Percentiles rank a stretch among this genome's conserved stretches.
Conservation (phyloP, 2,329 filamentous ascomycete species). For the Trichophyton equinum region DNA sequence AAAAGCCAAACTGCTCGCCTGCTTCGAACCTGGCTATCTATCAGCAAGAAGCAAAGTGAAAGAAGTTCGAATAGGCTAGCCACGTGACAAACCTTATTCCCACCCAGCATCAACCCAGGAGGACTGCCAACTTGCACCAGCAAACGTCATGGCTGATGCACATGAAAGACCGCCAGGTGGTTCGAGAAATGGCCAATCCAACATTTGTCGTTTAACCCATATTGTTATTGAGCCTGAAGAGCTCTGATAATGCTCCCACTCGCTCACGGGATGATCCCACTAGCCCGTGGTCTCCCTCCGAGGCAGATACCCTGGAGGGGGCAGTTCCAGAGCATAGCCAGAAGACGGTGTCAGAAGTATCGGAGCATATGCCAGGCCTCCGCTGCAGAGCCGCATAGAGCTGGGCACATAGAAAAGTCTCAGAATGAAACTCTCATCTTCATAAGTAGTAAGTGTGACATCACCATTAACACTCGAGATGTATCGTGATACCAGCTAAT, state of each 20-base stretch:
- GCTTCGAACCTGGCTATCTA: neutral
- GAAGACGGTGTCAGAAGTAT: neutral
- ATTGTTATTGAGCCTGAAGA: neutral
- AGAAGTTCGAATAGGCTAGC: neutral
- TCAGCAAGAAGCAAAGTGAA: neutral
- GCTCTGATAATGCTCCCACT: neutral
- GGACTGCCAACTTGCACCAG: too few relatives aligned
- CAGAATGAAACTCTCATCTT: constrained; percentile 75
- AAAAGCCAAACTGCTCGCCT: too few relatives aligned
- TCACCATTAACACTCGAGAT: neutral
- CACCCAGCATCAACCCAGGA: neutral
- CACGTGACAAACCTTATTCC: neutral
- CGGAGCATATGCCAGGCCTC: neutral
- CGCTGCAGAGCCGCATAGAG: constrained; percentile 6
- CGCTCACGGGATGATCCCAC: neutral
- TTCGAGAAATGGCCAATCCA: neutral
- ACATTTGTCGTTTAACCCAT: neutral
- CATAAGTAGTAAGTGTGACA: constrained; percentile 58
- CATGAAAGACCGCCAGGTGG: neutral
- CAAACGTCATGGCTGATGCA: neutral
- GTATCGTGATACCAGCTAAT: neutral
- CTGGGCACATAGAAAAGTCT: constrained; percentile 67
- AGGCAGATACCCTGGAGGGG: neutral
- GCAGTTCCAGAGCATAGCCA: neutral
- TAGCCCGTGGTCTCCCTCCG: neutral